phyloP scores from a whole-genome alignment of 352 stramenopile genomes.

The Pythium scleroteichum region DNA sequence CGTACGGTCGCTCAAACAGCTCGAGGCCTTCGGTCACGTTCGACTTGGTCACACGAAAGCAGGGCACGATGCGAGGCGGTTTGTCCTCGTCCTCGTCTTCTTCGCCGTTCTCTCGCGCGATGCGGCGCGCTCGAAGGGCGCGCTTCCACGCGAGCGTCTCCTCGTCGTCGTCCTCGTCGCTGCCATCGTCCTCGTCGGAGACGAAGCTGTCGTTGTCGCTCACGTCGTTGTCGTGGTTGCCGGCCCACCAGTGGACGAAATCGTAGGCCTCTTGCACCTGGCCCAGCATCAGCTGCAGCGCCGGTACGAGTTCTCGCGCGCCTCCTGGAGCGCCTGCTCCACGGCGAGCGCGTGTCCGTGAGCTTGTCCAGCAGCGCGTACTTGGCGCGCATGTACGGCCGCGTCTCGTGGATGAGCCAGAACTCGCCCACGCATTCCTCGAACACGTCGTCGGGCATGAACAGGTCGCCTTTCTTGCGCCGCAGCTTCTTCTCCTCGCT shows the following conservation, averaged over 20 bases:
- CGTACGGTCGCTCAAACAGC: neutral
- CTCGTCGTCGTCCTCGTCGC: neutral
- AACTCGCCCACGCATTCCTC: slow-evolving; percentile 1
- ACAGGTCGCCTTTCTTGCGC: neutral
- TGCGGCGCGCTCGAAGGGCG: neutral
- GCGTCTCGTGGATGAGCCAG: neutral
- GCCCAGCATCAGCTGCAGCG: slow-evolving; percentile 10
- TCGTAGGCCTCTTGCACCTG: slow-evolving; percentile 17
- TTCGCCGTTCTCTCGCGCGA: neutral
- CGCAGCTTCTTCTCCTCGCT: neutral
- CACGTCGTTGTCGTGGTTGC: slow-evolving; percentile 3
- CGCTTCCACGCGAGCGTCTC: neutral
- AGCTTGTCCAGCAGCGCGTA: neutral
- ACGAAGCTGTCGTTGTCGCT: slow-evolving; percentile 1
- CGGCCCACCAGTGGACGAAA: slow-evolving; percentile 16
- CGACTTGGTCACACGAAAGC: neutral
- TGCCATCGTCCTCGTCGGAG: neutral
- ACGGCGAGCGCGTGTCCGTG: neutral
- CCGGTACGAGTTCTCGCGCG: slow-evolving; percentile 5
- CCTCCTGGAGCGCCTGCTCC: slow-evolving; percentile 8
- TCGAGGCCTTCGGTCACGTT: neutral
- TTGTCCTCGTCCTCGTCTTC: slow-evolving; percentile 2
- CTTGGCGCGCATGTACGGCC: slow-evolving; percentile 12
- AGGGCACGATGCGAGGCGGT: slow-evolving; percentile 1
- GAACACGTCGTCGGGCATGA: slow-evolving; percentile 4